Percentiles rank a stretch among this genome's conserved stretches.
phyloP scores from a whole-genome alignment of 352 stramenopile genomes.

The Globisporangium polare region DNA sequence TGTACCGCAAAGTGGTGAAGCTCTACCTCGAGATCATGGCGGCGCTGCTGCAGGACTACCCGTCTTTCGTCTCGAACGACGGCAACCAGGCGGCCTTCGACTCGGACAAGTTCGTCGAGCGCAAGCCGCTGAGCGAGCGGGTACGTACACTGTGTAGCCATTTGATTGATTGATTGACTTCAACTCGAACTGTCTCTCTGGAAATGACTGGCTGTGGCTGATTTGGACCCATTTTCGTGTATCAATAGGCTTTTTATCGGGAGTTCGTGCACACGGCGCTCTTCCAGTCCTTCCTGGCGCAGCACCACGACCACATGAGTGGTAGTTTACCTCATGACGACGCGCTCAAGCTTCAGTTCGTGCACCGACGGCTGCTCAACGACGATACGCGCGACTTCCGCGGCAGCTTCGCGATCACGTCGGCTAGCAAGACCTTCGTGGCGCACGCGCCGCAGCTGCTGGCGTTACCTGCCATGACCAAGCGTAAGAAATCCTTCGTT shows the following conservation, averaged over 20 bases:
- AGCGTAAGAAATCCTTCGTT: slow-evolving; percentile 15
- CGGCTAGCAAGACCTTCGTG: slow-evolving; percentile 37
- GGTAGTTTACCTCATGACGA: slow-evolving; percentile 26
- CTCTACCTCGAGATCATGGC: slow-evolving; percentile 23
- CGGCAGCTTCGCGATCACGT: slow-evolving; percentile 9
- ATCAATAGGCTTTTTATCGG: slow-evolving; percentile 28
- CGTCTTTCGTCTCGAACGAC: slow-evolving; percentile 13
- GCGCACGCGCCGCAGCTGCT: slow-evolving; percentile 24
- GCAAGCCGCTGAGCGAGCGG: slow-evolving; percentile 21
- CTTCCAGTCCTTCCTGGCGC: slow-evolving; percentile 37
- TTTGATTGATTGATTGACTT: background rate
- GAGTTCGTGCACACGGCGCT: slow-evolving; percentile 27
- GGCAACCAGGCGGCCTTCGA: slow-evolving; percentile 20
- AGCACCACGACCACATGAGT: slow-evolving; percentile 34
- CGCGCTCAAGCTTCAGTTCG: slow-evolving; percentile 34
- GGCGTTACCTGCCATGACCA: background rate
- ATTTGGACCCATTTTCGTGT: background rate
- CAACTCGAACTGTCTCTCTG: background rate
- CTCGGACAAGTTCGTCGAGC: slow-evolving; percentile 18
- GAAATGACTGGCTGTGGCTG: slow-evolving; percentile 4
- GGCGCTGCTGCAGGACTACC: slow-evolving; percentile 17
- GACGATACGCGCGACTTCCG: slow-evolving; percentile 4
- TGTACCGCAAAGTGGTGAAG: slow-evolving; percentile 30
- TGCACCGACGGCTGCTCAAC: slow-evolving; percentile 28
- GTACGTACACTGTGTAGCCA: slow-evolving; percentile 19